Evolutionary conservation across 768 basidiomycete genomes (phyloP).

Genomic region (Suillus weaverae): DNA sequence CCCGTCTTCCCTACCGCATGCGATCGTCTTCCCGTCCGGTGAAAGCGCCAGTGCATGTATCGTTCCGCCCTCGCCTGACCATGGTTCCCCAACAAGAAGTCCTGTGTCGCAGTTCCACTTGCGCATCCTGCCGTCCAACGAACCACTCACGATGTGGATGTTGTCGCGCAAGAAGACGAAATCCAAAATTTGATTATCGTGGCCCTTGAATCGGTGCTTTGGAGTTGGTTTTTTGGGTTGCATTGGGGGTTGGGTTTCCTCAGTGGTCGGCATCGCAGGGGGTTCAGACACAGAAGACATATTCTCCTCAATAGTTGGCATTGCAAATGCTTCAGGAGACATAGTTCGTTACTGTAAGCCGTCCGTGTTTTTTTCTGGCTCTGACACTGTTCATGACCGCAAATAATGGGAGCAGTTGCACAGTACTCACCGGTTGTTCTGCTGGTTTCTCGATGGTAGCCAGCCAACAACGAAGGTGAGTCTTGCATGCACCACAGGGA

Average conservation of each 20-base stretch:
- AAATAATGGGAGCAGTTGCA: not conserved
- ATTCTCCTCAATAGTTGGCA: not conserved
- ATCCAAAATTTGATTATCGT: not conserved
- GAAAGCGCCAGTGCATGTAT: not conserved
- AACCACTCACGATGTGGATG: not conserved
- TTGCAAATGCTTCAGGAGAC: not conserved
- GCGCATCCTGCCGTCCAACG: not conserved
- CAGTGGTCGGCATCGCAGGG: not conserved
- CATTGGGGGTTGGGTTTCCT: not conserved
- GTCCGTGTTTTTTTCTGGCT: not conserved
- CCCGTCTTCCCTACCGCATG: not conserved
- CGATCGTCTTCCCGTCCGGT: not conserved
- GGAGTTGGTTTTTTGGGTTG: not conserved
- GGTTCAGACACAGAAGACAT: not conserved
- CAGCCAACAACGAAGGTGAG: not conserved
- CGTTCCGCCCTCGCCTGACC: not conserved
- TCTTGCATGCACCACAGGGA: not conserved
- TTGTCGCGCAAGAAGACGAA: not conserved
- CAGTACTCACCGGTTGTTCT: not conserved
- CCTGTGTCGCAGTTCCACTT: not conserved
- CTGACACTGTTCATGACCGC: not conserved
- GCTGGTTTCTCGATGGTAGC: not conserved
- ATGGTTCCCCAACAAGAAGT: not conserved
- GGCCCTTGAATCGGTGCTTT: not conserved
- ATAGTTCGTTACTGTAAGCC: not conserved